Percentiles rank a stretch among this genome's conserved stretches.
Conservation (phyloP, 2,329 filamentous ascomycete species). For the Aspergillus cejpii region DNA sequence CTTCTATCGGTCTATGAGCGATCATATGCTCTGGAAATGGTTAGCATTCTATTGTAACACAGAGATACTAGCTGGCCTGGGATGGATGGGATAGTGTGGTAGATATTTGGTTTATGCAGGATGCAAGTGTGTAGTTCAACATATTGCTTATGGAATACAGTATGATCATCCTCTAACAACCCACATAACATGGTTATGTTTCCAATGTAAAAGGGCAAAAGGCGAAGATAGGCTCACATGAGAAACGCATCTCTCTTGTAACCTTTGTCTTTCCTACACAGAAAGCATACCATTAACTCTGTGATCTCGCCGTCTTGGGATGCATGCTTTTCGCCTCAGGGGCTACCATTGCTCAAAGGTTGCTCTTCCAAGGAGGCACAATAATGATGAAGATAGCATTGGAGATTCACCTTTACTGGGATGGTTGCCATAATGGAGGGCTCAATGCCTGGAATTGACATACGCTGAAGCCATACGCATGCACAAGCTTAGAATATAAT, state of each 20-base stretch:
- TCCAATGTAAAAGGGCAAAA: too few relatives aligned
- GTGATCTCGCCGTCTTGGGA: slow-evolving; percentile 1
- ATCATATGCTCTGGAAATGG: background rate
- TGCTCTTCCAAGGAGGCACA: background rate
- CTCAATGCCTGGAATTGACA: too few relatives aligned
- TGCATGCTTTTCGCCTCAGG: slow-evolving; percentile 9
- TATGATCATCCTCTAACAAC: background rate
- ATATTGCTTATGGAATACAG: background rate
- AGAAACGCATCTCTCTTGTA: background rate
- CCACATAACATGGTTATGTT: too few relatives aligned
- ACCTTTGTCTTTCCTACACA: background rate
- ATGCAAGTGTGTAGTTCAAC: background rate
- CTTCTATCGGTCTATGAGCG: background rate
- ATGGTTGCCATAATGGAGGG: background rate
- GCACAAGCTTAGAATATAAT: background rate
- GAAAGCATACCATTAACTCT: background rate
- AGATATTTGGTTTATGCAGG: slow-evolving; percentile 10
- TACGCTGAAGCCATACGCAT: too few relatives aligned
- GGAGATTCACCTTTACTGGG: background rate
- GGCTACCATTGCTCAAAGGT: background rate
- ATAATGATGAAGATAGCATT: background rate
- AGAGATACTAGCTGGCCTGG: background rate
- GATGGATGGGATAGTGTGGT: background rate
- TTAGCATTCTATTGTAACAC: background rate
- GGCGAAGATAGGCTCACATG: background rate